These are phyloP conservation scores for Hanseniaspora guilliermondii DNA, from an alignment of 805 yeast species.

Conservation along the genomic window DNA sequence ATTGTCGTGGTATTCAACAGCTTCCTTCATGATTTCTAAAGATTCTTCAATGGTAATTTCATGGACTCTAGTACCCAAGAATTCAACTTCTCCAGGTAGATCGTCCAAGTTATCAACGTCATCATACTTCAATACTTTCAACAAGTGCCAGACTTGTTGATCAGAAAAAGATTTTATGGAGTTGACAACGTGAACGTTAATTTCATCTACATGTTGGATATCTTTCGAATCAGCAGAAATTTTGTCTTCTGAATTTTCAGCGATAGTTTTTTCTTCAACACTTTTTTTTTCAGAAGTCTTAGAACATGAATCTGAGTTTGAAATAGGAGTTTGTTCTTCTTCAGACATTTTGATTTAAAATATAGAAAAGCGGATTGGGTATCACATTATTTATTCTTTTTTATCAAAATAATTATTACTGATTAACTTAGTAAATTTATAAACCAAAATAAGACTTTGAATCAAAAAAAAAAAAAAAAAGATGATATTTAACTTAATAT, in stretches of 20 bases:
- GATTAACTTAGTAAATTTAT: too few relatives aligned
- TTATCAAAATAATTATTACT: too few relatives aligned
- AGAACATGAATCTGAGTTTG: background rate
- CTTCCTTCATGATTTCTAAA: conserved; percentile 30
- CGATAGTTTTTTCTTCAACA: background rate
- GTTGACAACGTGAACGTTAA: background rate
- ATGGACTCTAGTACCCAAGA: conserved; percentile 33
- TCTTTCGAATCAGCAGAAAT: background rate
- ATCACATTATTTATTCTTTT: background rate
- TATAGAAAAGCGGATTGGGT: background rate
- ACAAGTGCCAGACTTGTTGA: conserved; percentile 13
- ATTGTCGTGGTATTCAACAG: conserved; percentile 32
- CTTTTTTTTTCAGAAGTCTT: background rate
- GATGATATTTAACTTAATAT: too few relatives aligned
- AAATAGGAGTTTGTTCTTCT: background rate
- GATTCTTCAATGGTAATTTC: conserved; percentile 31
- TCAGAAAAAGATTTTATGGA: background rate
- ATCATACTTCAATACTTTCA: conserved; percentile 10
- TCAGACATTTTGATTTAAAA: background rate
- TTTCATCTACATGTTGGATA: background rate
- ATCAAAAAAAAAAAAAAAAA: too few relatives aligned
- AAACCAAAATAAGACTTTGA: too few relatives aligned
- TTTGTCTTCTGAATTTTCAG: background rate
- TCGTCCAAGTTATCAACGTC: conserved; percentile 17
- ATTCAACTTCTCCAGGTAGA: conserved; percentile 22